Base-by-base conservation (phyloP, 305 asterid genomes). In the Fraxinus greggii region DNA sequence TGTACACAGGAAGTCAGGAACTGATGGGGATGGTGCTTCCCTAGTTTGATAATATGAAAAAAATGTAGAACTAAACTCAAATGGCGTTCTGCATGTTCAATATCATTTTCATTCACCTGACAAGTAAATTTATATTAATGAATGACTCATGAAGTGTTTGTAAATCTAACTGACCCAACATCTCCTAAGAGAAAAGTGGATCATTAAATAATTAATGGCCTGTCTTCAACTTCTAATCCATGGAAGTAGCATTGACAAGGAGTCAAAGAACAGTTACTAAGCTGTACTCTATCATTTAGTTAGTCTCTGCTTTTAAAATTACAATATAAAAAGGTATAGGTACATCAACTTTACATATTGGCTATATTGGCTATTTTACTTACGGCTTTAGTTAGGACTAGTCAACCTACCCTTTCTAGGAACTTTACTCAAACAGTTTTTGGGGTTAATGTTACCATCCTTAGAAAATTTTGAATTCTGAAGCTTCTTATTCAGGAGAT, bases 401-500 rank as follows among this genome's bases (percentile, higher is more conserved):
- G 33, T 48, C 42, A 48, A 36, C n/a, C n/a, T n/a, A 48, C 78
- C 17, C 51, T 29, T 69, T 42, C 70, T 70, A 24, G 82, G 28
- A 29, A 15, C 76, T 54, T 32, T 63, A 17, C 36, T 70, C 15
- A 35, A 24, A 29, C 13, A 72, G 45, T 70, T 32, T 70, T 72
- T 19, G 48, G 45, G 48, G 42, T 72, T 0, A 72, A 72, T 32
- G 48, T 72, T 33, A n/a, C 45, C 76, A 6, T 72, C 38, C n/a
- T 76, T 12, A 12, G 79, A 12, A 63, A 45, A 15, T 42, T 42
- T 81, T 76, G 48, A 76, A 69, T 61, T 35, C 12, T 42, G 63
- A 61, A 73, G 78, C 80, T 70, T 28, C 63, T 54, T 36, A 77
- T 38, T 29, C 7, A 13, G 69, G 75, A 80, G 23, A 48, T 73